Evolutionary conservation across 352 stramenopile genomes (phyloP).

Genomic region (Phytophthora chlamydospora): DNA sequence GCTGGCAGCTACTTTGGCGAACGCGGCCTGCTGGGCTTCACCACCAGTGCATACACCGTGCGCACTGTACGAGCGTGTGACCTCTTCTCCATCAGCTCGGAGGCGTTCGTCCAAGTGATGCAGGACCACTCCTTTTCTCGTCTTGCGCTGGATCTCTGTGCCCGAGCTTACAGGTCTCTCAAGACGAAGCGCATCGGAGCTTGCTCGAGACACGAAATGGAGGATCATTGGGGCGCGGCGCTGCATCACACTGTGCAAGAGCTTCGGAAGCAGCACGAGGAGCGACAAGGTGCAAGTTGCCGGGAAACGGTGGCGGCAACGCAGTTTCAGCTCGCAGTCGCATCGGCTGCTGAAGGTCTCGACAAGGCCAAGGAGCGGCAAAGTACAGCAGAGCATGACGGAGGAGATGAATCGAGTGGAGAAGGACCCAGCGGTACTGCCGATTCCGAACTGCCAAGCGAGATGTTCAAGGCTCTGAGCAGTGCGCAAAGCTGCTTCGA

Average conservation of each 20-base stretch:
- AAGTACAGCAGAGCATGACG: conserved; percentile 8
- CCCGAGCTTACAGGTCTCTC: conserved; percentile 17
- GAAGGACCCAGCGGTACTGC: neutral
- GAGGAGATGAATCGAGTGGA: neutral
- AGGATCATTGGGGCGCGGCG: conserved; percentile 27
- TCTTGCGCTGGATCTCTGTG: conserved; percentile 28
- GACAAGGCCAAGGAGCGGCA: conserved; percentile 1
- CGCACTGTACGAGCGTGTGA: conserved; percentile 37
- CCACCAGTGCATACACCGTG: conserved; percentile 49
- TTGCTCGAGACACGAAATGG: conserved; percentile 33
- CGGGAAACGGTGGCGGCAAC: neutral
- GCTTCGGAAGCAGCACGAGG: conserved; percentile 15
- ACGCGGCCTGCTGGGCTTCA: conserved; percentile 53
- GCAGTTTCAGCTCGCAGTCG: neutral
- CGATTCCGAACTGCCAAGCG: neutral
- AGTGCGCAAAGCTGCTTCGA: conserved; percentile 39
- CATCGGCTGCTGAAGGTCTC: neutral
- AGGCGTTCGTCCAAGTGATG: conserved; percentile 49
- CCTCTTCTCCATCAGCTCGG: conserved; percentile 35
- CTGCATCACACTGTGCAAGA: conserved; percentile 22
- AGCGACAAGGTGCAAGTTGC: conserved; percentile 13
- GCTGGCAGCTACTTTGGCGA: conserved; percentile 68
- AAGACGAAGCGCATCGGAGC: conserved; percentile 2
- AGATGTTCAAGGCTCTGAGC: conserved; percentile 36
- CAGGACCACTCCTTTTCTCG: conserved; percentile 27